Base-by-base conservation (phyloP, 1,284 basidiomycete species). In the Ceratobasidium sp. region DNA sequence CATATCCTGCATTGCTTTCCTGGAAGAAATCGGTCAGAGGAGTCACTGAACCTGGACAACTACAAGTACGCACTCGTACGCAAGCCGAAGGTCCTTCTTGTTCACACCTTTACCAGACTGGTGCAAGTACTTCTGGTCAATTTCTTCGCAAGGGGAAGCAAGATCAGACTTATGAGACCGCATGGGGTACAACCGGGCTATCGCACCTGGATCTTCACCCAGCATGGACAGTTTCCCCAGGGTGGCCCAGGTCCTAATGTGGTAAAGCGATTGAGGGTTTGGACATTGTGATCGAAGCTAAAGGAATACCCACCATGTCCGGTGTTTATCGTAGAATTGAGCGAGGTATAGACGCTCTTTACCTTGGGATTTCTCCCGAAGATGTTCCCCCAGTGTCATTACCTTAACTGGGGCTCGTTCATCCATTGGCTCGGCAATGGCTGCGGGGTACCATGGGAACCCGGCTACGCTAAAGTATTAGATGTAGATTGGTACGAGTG, bases 401-500 rank as follows among this genome's bases (percentile, higher is more conserved):
- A 93, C 88, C 3, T 85, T 84, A 6, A 80, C 78, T 1, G 92
- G 91, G 44, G 94, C 87, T 0, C 82, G 81, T 3, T 85, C 83
- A 60, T 89, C 87, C 44, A 90, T 87, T 30, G 86, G 86, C 35
- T 90, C 88, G 76, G 85, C 89, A 16, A 92, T 85, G 0, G 90
- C 88, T 27, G 89, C 91, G 54, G 91, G 91, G 89, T 90, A 92
- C 89, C 89, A 92, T 16, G 91, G 91, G 78, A 86, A 91, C 1
- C 89, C 88, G 60, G 85, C 90, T 91, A 77, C 48, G 62, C n/a
- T 23, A 38, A 38, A n/a, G 16, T 48, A 64, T 33, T 57, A 67
- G 30, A 35, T 48, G n/a, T 30, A 23, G 2, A 14, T 27, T 20
- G 62, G n/a, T 20, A 30, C 16, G 33, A 41, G 20, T 5, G 48